These are phyloP conservation scores for Coemansia sp. DNA, from an alignment of 192 early-diverging fungal genomes.

Conservation along the genomic window DNA sequence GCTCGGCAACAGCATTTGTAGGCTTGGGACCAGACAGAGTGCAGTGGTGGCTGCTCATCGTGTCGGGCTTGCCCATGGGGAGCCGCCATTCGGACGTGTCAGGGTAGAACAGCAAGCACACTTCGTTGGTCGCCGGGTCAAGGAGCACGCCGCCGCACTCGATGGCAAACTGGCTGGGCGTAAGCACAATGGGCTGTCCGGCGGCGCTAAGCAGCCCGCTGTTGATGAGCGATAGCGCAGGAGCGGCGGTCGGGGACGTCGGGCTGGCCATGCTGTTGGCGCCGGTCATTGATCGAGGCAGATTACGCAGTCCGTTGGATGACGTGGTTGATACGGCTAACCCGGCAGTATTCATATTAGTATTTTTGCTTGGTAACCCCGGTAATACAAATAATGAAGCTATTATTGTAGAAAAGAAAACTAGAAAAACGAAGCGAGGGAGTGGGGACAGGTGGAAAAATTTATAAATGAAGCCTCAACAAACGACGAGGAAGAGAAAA, in stretches of 20 bases:
- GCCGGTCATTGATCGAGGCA: slow-evolving; percentile 10
- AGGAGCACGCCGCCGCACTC: slow-evolving; percentile 51
- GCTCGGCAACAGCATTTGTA: slow-evolving; percentile 2
- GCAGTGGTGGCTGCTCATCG: slow-evolving; percentile 15
- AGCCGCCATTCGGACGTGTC: slow-evolving; percentile 54
- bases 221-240: background rate
- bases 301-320: slow-evolving; percentile 4
- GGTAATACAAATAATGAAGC: background rate
- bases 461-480: background rate
- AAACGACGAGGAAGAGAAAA: background rate
- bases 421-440: background rate
- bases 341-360: slow-evolving; percentile 9
- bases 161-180: slow-evolving; percentile 36
- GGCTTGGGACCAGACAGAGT: no score
- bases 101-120: slow-evolving; percentile 51
- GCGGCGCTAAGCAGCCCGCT: background rate
- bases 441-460: background rate
- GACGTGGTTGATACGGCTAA: slow-evolving; percentile 11
- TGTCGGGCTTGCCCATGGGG: slow-evolving; percentile 38
- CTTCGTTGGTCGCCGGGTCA: slow-evolving; percentile 47
- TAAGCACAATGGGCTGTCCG: slow-evolving; percentile 22
- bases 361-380: background rate
- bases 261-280: slow-evolving; percentile 7
- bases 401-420: slow-evolving; percentile 3
- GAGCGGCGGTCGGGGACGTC: background rate